Evolutionary conservation across 2,329 filamentous ascomycete species (phyloP).

Genomic region (Ambrosiella xylebori): DNA sequence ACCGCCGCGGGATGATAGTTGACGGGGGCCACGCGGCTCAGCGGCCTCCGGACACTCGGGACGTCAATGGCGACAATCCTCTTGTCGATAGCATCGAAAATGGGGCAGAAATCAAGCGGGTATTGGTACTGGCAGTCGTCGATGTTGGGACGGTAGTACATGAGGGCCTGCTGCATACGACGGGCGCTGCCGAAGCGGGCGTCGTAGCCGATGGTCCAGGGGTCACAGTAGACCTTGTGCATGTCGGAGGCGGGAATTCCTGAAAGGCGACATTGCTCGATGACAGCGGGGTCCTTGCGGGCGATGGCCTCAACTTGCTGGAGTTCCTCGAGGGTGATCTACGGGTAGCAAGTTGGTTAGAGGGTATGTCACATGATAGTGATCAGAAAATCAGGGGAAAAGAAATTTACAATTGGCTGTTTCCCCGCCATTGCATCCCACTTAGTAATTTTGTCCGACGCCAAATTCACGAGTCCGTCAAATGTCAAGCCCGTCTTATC

Average conservation of each 20-base stretch:
- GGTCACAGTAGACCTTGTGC: constrained; percentile 92
- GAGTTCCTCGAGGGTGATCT: constrained; percentile 86
- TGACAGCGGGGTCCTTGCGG: constrained; percentile 66
- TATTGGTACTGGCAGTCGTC: constrained; percentile 85
- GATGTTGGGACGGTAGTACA: constrained; percentile 79
- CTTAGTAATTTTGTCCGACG: constrained; percentile 44
- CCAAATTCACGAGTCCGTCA: constrained; percentile 65
- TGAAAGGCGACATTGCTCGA: constrained; percentile 72
- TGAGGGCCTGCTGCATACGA: constrained; percentile 77
- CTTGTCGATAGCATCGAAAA: constrained; percentile 66
- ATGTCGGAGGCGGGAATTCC: constrained; percentile 71
- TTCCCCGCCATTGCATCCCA: constrained; percentile 64
- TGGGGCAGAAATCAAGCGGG: constrained; percentile 85
- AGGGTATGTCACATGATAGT: neutral
- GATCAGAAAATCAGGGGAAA: neutral
- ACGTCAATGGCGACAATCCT: constrained; percentile 72
- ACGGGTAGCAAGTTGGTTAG: constrained; percentile 10
- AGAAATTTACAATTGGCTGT: constrained; percentile 54
- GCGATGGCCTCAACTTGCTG: constrained; percentile 60
- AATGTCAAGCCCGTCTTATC: constrained; percentile 62
- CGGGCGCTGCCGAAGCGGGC: constrained; percentile 66
- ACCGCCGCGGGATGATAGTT: constrained; percentile 67
- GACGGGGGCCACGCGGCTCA: constrained; percentile 54
- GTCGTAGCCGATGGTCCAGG: constrained; percentile 91
- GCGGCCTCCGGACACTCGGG: constrained; percentile 55